Base-by-base conservation (phyloP, 352 stramenopile genomes). In the Pythium myriotylum region DNA sequence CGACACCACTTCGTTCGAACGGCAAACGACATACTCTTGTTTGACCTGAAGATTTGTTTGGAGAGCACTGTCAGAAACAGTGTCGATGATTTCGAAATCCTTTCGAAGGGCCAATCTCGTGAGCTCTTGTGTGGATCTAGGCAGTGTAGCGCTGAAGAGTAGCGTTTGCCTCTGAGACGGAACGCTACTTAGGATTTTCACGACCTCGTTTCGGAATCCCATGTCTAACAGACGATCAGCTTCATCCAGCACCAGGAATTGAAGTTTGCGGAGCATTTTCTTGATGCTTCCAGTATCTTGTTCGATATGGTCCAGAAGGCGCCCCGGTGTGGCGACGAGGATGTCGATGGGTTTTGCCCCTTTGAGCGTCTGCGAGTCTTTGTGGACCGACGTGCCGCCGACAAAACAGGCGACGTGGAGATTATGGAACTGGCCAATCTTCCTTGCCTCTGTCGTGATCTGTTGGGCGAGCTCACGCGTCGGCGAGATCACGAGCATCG, bases 151-250 rank as follows among this genome's bases (percentile, higher is more conserved):
- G 26, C 89, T 98, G 68, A 99, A 99, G 4, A 99, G 74, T n/a
- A 99, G 79, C 26, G 94, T 98, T 73, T 99, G 96, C 19, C 96
- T 86, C 39, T 86, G 26, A 51, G 68, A 67, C 1, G 79, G 79
- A 37, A 89, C 41, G 29, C 59, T 75, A 17, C 55, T 68, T n/a
- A 92, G 84, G 52, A 99, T 98, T 55, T 85, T 81, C 59, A 94
- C 83, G 62, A 98, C 96, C 55, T 98, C 89, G 1, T 81, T 84
- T 19, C 83, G 77, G 68, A 99, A 97, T 10, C 97, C 96, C 87
- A 98, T 98, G 73, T 99, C 97, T 19, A 99, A 68, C 22, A 99
- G 77, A 14, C 96, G 88, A 70, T 99, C 97, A 3, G 91, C 95
- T 84, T 99, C 97, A 68, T 99, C 97, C 41, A 99, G 73, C 59